phyloP scores from a whole-genome alignment of 2,329 filamentous ascomycete genomes.

The Stemphylium lycopersici region DNA sequence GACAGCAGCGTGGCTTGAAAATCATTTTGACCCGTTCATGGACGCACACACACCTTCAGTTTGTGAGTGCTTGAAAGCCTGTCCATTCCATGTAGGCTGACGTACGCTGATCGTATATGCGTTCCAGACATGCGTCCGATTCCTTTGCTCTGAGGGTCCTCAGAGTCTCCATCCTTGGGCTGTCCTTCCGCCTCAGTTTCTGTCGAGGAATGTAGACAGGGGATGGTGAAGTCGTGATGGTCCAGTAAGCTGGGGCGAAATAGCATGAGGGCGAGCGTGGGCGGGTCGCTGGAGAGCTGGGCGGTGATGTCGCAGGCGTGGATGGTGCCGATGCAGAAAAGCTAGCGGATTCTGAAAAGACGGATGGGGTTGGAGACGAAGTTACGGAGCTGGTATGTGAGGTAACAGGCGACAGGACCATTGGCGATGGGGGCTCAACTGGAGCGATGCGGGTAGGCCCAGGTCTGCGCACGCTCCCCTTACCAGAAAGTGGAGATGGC shows the following conservation, averaged over 20 bases:
- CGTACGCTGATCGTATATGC: constrained; percentile 38
- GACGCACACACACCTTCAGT: not conserved
- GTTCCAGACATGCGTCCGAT: constrained; percentile 43
- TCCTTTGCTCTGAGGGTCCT: constrained; percentile 43
- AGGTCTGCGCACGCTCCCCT: constrained; percentile 8
- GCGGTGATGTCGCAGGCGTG: constrained; percentile 25
- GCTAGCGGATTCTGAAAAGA: constrained; percentile 21
- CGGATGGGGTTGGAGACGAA: constrained; percentile 22
- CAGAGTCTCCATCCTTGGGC: constrained; percentile 37
- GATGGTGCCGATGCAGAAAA: constrained; percentile 19
- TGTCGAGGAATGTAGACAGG: constrained; percentile 18
- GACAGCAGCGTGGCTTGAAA: not conserved
- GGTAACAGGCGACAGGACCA: constrained; percentile 15
- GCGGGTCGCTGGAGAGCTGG: constrained; percentile 18
- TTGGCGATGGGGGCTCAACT: constrained; percentile 14
- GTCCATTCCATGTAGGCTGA: constrained; percentile 38
- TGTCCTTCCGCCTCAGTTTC: constrained; percentile 26
- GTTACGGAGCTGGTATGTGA: constrained; percentile 12
- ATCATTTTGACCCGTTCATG: not conserved
- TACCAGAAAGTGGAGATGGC: constrained; percentile 12
- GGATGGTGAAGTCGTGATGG: constrained; percentile 11
- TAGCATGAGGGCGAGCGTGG: constrained; percentile 17
- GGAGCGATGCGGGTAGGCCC: constrained; percentile 9
- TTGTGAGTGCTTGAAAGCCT: constrained; percentile 19
- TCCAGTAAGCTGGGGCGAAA: constrained; percentile 16